phyloP scores from a whole-genome alignment of 805 yeast genomes.

The Nakazawaea ernobii region DNA sequence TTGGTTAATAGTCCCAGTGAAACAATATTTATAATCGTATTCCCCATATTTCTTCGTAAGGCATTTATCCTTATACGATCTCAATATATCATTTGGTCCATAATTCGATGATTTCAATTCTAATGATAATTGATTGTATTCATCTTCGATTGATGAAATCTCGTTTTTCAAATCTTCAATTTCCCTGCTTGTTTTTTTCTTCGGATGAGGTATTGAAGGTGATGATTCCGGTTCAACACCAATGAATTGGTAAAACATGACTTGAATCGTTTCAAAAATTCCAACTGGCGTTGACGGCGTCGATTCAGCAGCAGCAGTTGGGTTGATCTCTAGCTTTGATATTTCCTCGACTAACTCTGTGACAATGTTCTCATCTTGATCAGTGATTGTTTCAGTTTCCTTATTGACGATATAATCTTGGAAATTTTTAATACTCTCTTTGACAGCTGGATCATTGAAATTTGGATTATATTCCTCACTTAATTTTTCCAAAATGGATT shows the following conservation, averaged over 20 bases:
- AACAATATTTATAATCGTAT: constrained; percentile 61
- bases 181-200: neutral
- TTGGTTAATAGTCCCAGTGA: constrained; percentile 53
- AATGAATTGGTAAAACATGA: neutral
- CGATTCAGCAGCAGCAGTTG: neutral
- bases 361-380: constrained; percentile 1
- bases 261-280: neutral
- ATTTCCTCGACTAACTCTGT: neutral
- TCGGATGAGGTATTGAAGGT: neutral
- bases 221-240: neutral
- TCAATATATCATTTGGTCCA: constrained; percentile 62
- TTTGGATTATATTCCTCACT: constrained; percentile 67
- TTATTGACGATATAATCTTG: constrained; percentile 42
- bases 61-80: constrained; percentile 49
- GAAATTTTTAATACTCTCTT: constrained; percentile 54
- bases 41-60: constrained; percentile 53
- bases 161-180: constrained; percentile 6
- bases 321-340: neutral
- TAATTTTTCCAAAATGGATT: constrained; percentile 43
- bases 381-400: constrained; percentile 1
- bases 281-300: neutral
- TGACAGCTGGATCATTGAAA: constrained; percentile 84
- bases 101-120: constrained; percentile 18
- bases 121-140: neutral
- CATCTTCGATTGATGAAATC: neutral